Conservation (phyloP, 495 filamentous ascomycete species). For the Aspergillus heteromorphus region DNA sequence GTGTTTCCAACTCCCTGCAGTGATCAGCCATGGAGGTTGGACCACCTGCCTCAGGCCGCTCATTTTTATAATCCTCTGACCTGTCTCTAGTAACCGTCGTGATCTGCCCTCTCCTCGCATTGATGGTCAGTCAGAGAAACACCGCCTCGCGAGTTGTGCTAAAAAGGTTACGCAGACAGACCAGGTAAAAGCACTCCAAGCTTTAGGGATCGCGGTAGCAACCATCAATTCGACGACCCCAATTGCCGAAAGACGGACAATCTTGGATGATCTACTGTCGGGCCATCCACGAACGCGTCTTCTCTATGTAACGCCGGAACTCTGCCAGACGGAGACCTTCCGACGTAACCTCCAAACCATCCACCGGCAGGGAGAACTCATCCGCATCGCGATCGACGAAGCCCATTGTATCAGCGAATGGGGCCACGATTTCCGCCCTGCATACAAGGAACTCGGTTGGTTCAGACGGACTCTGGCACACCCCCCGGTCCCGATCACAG, state of each 20-base stretch:
- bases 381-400: conserved; percentile 86
- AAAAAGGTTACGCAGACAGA: conserved; percentile 56
- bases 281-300: conserved; percentile 81
- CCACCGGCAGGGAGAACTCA: conserved; percentile 75
- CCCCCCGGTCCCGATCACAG: conserved; percentile 82
- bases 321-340: conserved; percentile 74
- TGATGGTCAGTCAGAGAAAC: conserved; percentile 62
- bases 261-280: conserved; percentile 74
- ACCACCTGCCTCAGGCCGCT: conserved; percentile 2
- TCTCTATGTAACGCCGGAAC: conserved; percentile 90
- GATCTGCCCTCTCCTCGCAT: conserved; percentile 79
- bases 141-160: not conserved
- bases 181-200: conserved; percentile 76
- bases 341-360: conserved; percentile 66
- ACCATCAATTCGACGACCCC: conserved; percentile 82
- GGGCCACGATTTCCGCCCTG: conserved; percentile 95
- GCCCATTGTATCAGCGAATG: conserved; percentile 97
- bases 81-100: conserved; percentile 71
- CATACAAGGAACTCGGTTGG: conserved; percentile 83
- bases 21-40: conserved; percentile 79
- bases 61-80: not conserved
- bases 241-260: conserved; percentile 54
- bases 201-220: conserved; percentile 69
- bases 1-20: conserved; percentile 88
- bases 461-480: conserved; percentile 72